Evolutionary conservation across 768 basidiomycete species (phyloP).

Genomic region (Pulveroboletus frians): DNA sequence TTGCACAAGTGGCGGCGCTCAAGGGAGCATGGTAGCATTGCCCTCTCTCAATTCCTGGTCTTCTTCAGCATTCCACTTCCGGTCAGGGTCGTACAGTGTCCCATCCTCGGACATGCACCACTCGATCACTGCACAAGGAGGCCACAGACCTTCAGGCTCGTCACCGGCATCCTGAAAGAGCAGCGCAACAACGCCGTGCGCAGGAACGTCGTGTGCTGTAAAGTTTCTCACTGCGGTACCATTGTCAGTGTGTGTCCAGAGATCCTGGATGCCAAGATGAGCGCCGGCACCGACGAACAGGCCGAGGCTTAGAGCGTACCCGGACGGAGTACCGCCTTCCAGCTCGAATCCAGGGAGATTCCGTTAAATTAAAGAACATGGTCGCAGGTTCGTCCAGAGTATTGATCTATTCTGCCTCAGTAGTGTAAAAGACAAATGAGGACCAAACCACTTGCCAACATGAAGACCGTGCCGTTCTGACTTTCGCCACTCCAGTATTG

Average conservation of each 20-base stretch:
- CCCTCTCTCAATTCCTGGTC: constrained; percentile 3
- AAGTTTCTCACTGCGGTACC: constrained; percentile 60
- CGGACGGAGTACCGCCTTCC: constrained; percentile 62
- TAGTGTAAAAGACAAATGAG: not conserved
- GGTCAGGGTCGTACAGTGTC: constrained; percentile 33
- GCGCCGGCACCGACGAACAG: not conserved
- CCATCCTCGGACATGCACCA: constrained; percentile 63
- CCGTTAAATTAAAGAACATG: constrained; percentile 59
- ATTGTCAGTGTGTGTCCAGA: constrained; percentile 70
- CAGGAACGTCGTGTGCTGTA: constrained; percentile 47
- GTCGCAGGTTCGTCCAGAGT: constrained; percentile 49
- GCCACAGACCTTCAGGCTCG: constrained; percentile 54
- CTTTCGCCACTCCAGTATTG: constrained; percentile 68
- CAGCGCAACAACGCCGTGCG: constrained; percentile 66
- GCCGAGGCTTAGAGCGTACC: constrained; percentile 33
- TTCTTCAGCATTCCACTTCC: constrained; percentile 21
- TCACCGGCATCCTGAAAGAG: constrained; percentile 62
- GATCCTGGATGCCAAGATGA: constrained; percentile 40
- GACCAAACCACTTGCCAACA: constrained; percentile 44
- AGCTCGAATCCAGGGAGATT: constrained; percentile 68
- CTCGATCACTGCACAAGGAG: constrained; percentile 50
- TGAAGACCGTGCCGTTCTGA: constrained; percentile 60
- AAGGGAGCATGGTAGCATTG: no score
- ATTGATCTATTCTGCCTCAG: constrained; percentile 45
- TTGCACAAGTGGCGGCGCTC: no score